phyloP scores from a whole-genome alignment of 257 asterid genomes.

The Rehmannia glutinosa region DNA sequence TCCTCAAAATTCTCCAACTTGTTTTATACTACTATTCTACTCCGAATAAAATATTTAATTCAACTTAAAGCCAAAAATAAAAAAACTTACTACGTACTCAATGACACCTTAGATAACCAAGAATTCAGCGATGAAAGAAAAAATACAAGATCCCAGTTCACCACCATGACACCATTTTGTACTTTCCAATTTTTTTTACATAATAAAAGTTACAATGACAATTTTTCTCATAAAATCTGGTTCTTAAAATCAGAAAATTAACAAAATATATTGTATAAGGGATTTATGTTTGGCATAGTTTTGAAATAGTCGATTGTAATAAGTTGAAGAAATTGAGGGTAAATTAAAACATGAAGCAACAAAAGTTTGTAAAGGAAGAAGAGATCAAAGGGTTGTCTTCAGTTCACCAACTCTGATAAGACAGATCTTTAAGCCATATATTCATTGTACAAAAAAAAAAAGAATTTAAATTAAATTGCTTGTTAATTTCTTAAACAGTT shows the following conservation, averaged over 20 bases:
- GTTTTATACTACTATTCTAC: not conserved
- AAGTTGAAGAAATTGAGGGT: too few relatives aligned
- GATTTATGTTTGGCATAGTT: too few relatives aligned
- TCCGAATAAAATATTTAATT: not conserved
- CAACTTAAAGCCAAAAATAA: not conserved
- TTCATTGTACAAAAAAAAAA: too few relatives aligned
- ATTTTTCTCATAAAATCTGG: not conserved
- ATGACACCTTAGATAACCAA: conserved; percentile 3
- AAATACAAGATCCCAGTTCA: conserved; percentile 23
- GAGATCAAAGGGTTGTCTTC: conserved; percentile 27
- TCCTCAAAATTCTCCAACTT: not conserved
- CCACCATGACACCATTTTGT: not conserved
- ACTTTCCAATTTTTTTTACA: conserved; percentile 4
- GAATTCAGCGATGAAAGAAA: conserved; percentile 13
- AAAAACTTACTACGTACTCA: conserved; percentile 33
- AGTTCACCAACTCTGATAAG: conserved; percentile 57
- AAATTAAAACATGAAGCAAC: conserved; percentile 20
- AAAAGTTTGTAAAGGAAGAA: conserved; percentile 41
- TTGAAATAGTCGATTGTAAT: too few relatives aligned
- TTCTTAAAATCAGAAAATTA: not conserved
- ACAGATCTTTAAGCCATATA: conserved; percentile 26
- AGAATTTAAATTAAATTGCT: too few relatives aligned
- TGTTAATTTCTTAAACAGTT: too few relatives aligned
- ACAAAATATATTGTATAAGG: too few relatives aligned
- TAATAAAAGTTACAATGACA: not conserved